Evolutionary conservation across 2,329 filamentous ascomycete genomes (phyloP), one percentile per base, ranked within the genome.

Genomic region (Venturia carpophila): DNA sequence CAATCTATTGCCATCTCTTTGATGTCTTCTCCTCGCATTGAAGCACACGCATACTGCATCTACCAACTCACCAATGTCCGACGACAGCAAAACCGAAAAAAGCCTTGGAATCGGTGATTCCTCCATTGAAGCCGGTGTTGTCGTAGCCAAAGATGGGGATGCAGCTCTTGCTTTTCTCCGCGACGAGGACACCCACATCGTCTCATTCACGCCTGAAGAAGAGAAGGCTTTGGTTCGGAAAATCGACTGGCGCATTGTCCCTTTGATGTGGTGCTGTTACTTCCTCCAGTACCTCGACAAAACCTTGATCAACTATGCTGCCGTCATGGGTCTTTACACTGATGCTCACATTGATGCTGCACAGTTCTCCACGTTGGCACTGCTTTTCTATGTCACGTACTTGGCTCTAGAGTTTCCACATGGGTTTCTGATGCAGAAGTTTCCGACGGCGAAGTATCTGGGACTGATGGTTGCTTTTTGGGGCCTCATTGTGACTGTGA

Each of bases 261-360:
- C 76, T 4, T 66, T 77, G 13, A 75, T 78, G 73, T 76, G 71
- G 69, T 69, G 66, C 21, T 75, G 72, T 62, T 77, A 76, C 68
- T 74, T 71, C 45, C 67, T 76, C 2, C 76, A 78, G 60, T 78
- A 76, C 64, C 68, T 77, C 3, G 76, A 78, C 67, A 78, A 78
- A 64, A 74, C 73, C 5, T 66, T 76, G 7, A 70, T 77, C 68
- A 77, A 76, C 66, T 75, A 78, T 68, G 76, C 75, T 41, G 75
- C 75, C 17, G 74, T 77, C 47, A 78, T 78, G 73, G 75, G 75
- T 13, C 68, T 78, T 21, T 71, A 75, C 55, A 70, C 73, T 21
- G 74, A 77, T 66, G 72, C 74, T 1, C 65, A 68, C 41, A 70
- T 77, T 64, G 69, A 69, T 7, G 71, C 71, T 24, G 71, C 70